These are phyloP conservation scores for Plasmopara halstedii DNA, from an alignment of 352 stramenopile species.

Conservation along the genomic window DNA sequence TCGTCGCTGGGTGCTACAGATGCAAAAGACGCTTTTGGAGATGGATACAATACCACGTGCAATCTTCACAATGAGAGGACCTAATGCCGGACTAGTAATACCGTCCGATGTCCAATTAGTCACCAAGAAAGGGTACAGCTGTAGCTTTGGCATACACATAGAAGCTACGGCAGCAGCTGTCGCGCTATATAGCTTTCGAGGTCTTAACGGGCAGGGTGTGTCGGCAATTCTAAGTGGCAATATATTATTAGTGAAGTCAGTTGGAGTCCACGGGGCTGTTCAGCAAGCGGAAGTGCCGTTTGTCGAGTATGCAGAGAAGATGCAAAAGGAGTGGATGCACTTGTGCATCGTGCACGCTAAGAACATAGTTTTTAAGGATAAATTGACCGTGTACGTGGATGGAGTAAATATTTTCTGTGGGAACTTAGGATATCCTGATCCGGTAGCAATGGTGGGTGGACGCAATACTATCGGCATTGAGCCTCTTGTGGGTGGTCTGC, in stretches of 20 bases:
- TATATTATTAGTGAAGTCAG: conserved; percentile 48
- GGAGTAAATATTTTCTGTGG: conserved; percentile 49
- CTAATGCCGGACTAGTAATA: conserved; percentile 55
- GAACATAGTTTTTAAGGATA: conserved; percentile 88
- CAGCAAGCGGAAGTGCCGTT: conserved; percentile 60
- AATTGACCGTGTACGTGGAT: conserved; percentile 65
- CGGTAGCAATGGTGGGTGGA: conserved; percentile 52
- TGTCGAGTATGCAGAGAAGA: conserved; percentile 29
- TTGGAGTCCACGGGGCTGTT: conserved; percentile 30
- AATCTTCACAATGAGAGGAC: conserved; percentile 63
- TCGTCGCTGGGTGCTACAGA: conserved; percentile 44
- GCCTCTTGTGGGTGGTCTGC: conserved; percentile 35
- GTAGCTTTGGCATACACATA: conserved; percentile 54
- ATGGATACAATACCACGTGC: conserved; percentile 48
- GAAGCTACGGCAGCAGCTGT: conserved; percentile 24
- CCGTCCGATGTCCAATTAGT: conserved; percentile 49
- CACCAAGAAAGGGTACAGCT: conserved; percentile 72
- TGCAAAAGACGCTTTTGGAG: conserved; percentile 45
- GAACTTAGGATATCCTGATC: conserved; percentile 67
- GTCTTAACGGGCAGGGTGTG: conserved; percentile 64
- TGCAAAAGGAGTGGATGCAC: conserved; percentile 59
- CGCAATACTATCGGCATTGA: conserved; percentile 67
- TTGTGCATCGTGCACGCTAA: conserved; percentile 76
- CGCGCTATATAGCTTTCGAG: conserved; percentile 69
- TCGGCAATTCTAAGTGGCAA: conserved; percentile 47